Percentiles rank a stretch among this genome's conserved stretches.
Evolutionary conservation across 2,329 filamentous ascomycete genomes (phyloP).

Genomic region (Sclerotinia borealis): DNA sequence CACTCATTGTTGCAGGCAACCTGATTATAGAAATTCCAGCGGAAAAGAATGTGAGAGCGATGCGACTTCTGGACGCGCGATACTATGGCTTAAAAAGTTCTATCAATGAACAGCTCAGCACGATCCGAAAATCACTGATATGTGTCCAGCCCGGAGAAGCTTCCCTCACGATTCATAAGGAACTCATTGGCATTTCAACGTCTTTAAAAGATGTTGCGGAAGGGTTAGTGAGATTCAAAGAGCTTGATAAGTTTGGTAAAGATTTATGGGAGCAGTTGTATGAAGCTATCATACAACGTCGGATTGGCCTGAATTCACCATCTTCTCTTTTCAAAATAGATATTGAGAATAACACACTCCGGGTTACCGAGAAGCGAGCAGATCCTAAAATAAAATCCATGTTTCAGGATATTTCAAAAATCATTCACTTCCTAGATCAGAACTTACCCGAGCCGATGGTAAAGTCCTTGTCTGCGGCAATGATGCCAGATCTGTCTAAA

Average conservation of each 20-base stretch:
- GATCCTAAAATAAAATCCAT: slow-evolving; percentile 45
- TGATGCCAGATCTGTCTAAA: slow-evolving; percentile 64
- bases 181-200: slow-evolving; percentile 36
- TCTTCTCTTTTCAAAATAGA: slow-evolving; percentile 37
- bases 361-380: slow-evolving; percentile 36
- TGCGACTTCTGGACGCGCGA: slow-evolving; percentile 59
- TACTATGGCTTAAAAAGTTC: slow-evolving; percentile 59
- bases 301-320: slow-evolving; percentile 42
- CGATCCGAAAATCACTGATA: slow-evolving; percentile 66
- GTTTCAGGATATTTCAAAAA: slow-evolving; percentile 46
- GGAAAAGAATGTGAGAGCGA: slow-evolving; percentile 55
- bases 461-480: slow-evolving; percentile 55
- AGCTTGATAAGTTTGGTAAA: slow-evolving; percentile 53
- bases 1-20: slow-evolving; percentile 55
- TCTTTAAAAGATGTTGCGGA: slow-evolving; percentile 48
- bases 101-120: slow-evolving; percentile 59
- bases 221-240: slow-evolving; percentile 53
- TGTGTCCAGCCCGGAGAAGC: slow-evolving; percentile 51
- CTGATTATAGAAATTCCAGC: slow-evolving; percentile 54
- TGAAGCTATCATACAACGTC: slow-evolving; percentile 52
- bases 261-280: slow-evolving; percentile 59
- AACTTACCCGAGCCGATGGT: slow-evolving; percentile 50
- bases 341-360: slow-evolving; percentile 40
- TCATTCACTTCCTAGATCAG: slow-evolving; percentile 47
- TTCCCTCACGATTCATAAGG: slow-evolving; percentile 46